Evolutionary conservation across 306 rosid species (phyloP).

Genomic region (Malus sieversii): DNA sequence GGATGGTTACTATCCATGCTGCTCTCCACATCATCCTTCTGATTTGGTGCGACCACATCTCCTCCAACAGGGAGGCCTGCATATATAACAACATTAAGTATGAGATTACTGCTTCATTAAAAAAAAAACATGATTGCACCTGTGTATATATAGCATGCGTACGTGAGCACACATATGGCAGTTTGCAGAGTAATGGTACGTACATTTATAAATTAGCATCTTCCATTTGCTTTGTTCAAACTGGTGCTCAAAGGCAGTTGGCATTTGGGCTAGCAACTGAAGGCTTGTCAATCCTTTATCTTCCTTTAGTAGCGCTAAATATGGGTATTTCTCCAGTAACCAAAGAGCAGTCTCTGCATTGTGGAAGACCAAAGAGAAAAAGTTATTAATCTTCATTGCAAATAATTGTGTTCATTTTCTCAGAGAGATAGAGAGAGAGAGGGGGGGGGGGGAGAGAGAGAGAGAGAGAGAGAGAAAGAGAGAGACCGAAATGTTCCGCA

Average conservation of each 20-base stretch:
- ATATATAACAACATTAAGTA: not conserved
- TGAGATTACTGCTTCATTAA: no score
- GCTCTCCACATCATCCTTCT: not conserved
- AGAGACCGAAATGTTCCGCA: not conserved
- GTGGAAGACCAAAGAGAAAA: not conserved
- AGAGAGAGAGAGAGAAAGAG: not conserved
- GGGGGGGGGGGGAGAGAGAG: no score
- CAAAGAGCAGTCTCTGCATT: slow-evolving; percentile 2
- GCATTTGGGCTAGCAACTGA: slow-evolving; percentile 20
- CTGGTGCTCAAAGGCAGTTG: not conserved
- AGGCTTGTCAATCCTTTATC: not conserved
- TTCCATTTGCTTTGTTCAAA: not conserved
- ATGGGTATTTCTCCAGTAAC: not conserved
- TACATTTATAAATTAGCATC: not conserved
- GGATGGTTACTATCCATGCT: not conserved
- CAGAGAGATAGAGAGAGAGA: no score
- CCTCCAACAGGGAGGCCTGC: not conserved
- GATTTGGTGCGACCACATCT: not conserved
- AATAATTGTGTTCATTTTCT: no score
- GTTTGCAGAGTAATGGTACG: no score
- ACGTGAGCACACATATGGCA: no score
- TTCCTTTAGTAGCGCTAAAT: not conserved
- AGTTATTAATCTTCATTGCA: not conserved
- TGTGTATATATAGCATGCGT: no score
- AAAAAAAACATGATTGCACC: no score